Evolutionary conservation across 108 stramenopile genomes (phyloP), one percentile per base, ranked within the genome.

Genomic region (Fistulifera pelliculosa): DNA sequence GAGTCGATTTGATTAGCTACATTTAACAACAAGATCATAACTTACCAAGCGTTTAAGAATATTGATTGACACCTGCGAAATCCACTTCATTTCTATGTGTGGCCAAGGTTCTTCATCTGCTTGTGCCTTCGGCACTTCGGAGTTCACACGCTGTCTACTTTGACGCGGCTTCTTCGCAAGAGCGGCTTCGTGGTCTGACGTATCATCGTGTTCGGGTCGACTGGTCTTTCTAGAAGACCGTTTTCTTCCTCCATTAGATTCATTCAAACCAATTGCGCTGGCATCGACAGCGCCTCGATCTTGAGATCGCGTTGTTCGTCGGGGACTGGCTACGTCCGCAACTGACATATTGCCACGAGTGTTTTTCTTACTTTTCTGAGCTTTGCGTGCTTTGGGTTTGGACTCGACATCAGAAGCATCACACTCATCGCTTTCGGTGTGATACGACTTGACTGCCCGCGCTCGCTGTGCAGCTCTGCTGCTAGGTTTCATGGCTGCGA

Each of bases 21-120:
- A 17, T 17, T 4, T 19, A 45, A 45, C n/a, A n/a, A 19, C 21
- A 27, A 15, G 38, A 60, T 58, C 45, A 3, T 49, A 24, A 47
- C 57, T 14, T 48, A 31, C 47, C 14, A 67, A 26, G 24, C 26
- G 31, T 21, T 27, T 38, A 24, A 77, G 43, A 22, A 77, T 57
- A 21, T 18, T 44, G 11, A 28, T 56, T 17, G 62, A 23, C 18
- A 77, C 61, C 19, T 12, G 19, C 15, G 71, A 61, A 15, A 77
- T 66, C 2, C 47, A n/a, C 24, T 62, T 65, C 21, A 69, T 27
- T 13, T 45, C 60, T 21, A 79, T 62, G 0, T 64, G 54, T 0
- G 71, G 69, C 77, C 77, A 79, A 38, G 24, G 18, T 54, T 54
- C 31, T 35, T 3, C 17, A 11, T 8, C 44, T 45, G 17, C 2